Conservation (phyloP, 2,329 filamentous ascomycete species). For the Aspergillus jensenii region DNA sequence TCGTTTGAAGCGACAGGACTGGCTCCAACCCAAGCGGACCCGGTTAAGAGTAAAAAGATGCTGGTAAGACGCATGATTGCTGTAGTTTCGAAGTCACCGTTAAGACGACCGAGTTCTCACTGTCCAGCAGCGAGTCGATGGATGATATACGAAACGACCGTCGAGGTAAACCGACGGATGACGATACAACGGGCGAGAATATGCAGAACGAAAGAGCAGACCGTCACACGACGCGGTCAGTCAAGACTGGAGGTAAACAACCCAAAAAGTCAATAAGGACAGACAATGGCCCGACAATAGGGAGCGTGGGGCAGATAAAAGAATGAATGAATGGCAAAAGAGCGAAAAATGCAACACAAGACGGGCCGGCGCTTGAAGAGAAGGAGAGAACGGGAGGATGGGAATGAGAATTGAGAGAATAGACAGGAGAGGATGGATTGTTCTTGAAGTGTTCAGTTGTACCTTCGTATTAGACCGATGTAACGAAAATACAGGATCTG, state of each 20-base stretch:
- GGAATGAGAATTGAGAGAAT: neutral
- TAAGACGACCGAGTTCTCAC: conserved; percentile 21
- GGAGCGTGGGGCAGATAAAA: neutral
- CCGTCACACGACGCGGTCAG: conserved; percentile 17
- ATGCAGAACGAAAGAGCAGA: neutral
- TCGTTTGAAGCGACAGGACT: conserved; percentile 25
- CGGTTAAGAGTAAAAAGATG: conserved; percentile 29
- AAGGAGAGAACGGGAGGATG: neutral
- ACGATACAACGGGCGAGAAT: neutral
- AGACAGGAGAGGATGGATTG: conserved; percentile 4
- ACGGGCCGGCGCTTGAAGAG: conserved; percentile 7
- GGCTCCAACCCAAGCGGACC: conserved; percentile 19
- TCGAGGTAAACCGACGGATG: conserved; percentile 10
- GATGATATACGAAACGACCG: conserved; percentile 9
- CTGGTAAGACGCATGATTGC: conserved; percentile 31
- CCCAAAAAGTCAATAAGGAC: conserved; percentile 8
- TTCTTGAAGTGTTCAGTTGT: neutral
- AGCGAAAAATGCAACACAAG: conserved; percentile 3
- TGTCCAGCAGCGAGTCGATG: conserved; percentile 29
- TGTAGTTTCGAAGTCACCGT: conserved; percentile 21
- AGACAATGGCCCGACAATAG: conserved; percentile 1
- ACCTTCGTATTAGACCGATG: neutral
- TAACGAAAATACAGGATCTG: conserved; percentile 4
- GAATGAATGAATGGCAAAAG: conserved; percentile 11
- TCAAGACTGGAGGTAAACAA: neutral